phyloP scores from a whole-genome alignment of 805 yeast genomes.

The Candida boleticola region DNA sequence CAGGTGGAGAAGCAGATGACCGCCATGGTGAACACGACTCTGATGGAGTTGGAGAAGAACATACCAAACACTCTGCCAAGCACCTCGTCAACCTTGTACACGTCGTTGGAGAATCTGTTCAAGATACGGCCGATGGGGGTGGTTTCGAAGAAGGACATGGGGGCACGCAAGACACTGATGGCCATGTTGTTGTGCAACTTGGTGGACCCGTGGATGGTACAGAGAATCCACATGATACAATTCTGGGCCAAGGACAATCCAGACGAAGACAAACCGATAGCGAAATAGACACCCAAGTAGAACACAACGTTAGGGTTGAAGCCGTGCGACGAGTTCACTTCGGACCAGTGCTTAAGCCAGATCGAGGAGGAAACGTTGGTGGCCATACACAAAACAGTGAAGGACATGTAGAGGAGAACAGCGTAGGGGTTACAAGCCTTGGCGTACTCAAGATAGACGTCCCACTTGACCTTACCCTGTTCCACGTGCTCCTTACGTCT shows the following conservation, averaged over 20 bases:
- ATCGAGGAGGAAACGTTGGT: slow-evolving; percentile 69
- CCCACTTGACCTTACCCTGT: slow-evolving; percentile 92
- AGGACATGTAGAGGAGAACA: slow-evolving; percentile 55
- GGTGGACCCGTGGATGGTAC: slow-evolving; percentile 80
- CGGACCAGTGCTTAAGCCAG: slow-evolving; percentile 99
- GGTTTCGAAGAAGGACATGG: slow-evolving; percentile 94
- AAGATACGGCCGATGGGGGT: slow-evolving; percentile 92
- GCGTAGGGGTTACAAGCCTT: slow-evolving; percentile 76
- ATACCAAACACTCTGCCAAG: slow-evolving; percentile 68
- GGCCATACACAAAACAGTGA: slow-evolving; percentile 57
- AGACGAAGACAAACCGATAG: slow-evolving; percentile 70
- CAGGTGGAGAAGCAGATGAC: slow-evolving; percentile 89
- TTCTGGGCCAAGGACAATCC: slow-evolving; percentile 61
- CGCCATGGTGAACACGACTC: slow-evolving; percentile 70
- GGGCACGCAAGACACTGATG: slow-evolving; percentile 70
- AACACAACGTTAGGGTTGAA: slow-evolving; percentile 66
- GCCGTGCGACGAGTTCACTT: slow-evolving; percentile 68
- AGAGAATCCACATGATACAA: slow-evolving; percentile 70
- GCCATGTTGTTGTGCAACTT: slow-evolving; percentile 77
- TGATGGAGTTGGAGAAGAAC: slow-evolving; percentile 60
- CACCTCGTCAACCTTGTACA: slow-evolving; percentile 82
- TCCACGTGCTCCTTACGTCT: slow-evolving; percentile 76
- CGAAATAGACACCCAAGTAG: slow-evolving; percentile 74
- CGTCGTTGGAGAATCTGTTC: slow-evolving; percentile 89
- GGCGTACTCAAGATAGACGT: slow-evolving; percentile 78